Percentiles rank a stretch among this genome's conserved stretches.
Evolutionary conservation across 208 protist species (phyloP).

Genomic region (Trichomonas vaginalis): DNA sequence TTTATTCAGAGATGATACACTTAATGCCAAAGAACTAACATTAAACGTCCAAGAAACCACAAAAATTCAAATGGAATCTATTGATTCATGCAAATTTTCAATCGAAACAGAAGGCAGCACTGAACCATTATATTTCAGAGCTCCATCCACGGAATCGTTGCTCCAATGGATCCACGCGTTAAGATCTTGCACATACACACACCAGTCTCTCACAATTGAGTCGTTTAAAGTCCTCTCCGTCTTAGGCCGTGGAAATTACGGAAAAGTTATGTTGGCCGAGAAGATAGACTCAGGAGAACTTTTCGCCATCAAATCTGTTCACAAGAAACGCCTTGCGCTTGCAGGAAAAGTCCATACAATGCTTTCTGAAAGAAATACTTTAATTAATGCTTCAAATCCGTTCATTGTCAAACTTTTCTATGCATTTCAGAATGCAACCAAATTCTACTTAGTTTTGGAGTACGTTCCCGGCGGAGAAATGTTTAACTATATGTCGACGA

Average conservation of each 20-base stretch:
- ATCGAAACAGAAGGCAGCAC: not conserved
- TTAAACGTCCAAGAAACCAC: not conserved
- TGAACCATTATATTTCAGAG: not conserved
- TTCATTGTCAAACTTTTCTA: not conserved
- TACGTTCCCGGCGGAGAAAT: not conserved
- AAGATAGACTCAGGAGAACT: not conserved
- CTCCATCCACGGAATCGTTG: not conserved
- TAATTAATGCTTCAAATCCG: not conserved
- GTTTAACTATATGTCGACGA: not conserved
- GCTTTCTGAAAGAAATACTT: not conserved
- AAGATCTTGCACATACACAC: not conserved
- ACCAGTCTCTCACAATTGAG: not conserved
- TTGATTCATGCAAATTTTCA: not conserved
- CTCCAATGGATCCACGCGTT: not conserved
- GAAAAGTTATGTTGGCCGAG: not conserved
- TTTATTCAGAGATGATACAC: not conserved
- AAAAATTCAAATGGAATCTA: not conserved
- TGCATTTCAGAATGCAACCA: not conserved
- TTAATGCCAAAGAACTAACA: not conserved
- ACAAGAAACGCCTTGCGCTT: not conserved
- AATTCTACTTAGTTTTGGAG: not conserved
- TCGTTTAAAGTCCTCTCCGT: not conserved
- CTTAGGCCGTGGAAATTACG: not conserved
- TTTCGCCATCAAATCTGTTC: not conserved
- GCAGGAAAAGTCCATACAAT: not conserved